phyloP scores from a whole-genome alignment of 73 alveolate species.

The Diophrys sp. region DNA sequence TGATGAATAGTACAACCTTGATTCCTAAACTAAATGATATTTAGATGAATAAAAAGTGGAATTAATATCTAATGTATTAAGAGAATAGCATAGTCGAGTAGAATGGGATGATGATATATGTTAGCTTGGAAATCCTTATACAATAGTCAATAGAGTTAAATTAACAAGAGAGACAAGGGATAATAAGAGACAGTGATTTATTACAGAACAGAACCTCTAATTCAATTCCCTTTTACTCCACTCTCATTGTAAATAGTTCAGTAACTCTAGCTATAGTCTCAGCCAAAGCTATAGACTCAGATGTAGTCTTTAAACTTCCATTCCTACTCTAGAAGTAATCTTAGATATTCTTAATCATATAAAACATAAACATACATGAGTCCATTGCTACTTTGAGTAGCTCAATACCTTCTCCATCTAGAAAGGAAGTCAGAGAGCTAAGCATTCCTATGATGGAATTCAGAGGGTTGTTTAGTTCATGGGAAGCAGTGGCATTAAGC shows the following conservation, averaged over 20 bases:
- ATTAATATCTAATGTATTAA: too few species aligned
- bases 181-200: too few species aligned
- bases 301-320: background rate
- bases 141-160: too few species aligned
- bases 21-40: too few species aligned
- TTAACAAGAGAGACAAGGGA: too few species aligned
- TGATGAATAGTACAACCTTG: too few species aligned
- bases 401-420: background rate
- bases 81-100: too few species aligned
- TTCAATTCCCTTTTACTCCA: background rate
- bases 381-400: background rate
- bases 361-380: background rate
- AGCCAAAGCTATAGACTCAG: background rate
- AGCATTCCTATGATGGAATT: conserved; percentile 6
- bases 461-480: conserved; percentile 11
- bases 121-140: too few species aligned
- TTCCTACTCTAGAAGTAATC: background rate
- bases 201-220: background rate
- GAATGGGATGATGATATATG: too few species aligned
- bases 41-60: too few species aligned
- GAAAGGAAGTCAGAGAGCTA: background rate
- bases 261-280: background rate
- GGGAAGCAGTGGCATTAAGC: background rate
- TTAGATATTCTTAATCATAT: background rate
- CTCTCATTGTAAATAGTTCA: too few species aligned